Conservation (phyloP, 495 filamentous ascomycete species). For the Sphaerosporella brunnea region DNA sequence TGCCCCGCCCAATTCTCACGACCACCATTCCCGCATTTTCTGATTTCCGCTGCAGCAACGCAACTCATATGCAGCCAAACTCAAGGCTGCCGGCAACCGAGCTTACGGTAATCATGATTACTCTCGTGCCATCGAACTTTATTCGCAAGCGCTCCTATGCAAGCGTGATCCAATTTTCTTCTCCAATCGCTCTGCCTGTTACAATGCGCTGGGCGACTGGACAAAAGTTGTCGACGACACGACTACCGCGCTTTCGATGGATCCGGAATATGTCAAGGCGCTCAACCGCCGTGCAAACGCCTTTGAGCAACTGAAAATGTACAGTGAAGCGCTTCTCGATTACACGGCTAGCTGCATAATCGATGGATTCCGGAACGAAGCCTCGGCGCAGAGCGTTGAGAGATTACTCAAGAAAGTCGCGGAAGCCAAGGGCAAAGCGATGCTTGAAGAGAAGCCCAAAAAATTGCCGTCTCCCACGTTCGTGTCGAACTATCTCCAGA, state of each 20-base stretch:
- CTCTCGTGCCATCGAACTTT: slow-evolving; percentile 75
- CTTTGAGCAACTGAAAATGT: slow-evolving; percentile 79
- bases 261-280: slow-evolving; percentile 93
- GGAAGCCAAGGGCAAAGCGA: slow-evolving; percentile 73
- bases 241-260: slow-evolving; percentile 75
- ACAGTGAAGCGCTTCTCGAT: slow-evolving; percentile 87
- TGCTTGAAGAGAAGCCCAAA: slow-evolving; percentile 48
- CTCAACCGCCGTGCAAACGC: slow-evolving; percentile 89
- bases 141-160: slow-evolving; percentile 89
- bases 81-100: slow-evolving; percentile 93
- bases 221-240: slow-evolving; percentile 95
- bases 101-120: slow-evolving; percentile 89
- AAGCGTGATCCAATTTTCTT: slow-evolving; percentile 95
- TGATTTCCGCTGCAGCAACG: slow-evolving; percentile 41
- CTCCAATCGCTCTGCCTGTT: slow-evolving; percentile 95
- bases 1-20: too few relatives aligned
- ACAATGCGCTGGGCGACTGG: slow-evolving; percentile 81
- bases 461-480: slow-evolving; percentile 88
- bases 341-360: slow-evolving; percentile 99
- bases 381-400: slow-evolving; percentile 76
- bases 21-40: too few relatives aligned
- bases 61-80: slow-evolving; percentile 67
- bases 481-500: slow-evolving; percentile 95
- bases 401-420: slow-evolving; percentile 91
- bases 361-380: slow-evolving; percentile 80